Evolutionary conservation across 2,329 filamentous ascomycete genomes (phyloP).

Genomic region (Diaporthe vexans): DNA sequence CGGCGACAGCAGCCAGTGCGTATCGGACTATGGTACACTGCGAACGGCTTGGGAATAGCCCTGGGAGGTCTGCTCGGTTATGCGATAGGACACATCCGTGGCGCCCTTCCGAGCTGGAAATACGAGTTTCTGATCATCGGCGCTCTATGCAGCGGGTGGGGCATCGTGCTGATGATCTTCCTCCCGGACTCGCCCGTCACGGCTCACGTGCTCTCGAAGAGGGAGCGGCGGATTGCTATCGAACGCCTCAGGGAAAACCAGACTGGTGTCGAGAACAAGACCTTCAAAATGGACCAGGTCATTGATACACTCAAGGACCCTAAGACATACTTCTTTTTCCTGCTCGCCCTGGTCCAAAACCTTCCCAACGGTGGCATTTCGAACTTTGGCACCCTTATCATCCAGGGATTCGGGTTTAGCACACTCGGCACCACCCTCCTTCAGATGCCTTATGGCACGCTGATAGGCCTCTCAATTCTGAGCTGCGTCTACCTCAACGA

Average conservation of each 20-base stretch:
- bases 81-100: slow-evolving; percentile 52
- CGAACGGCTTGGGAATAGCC: slow-evolving; percentile 42
- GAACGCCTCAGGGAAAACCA: slow-evolving; percentile 51
- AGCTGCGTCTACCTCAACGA: slow-evolving; percentile 43
- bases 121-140: slow-evolving; percentile 56
- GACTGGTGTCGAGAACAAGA: slow-evolving; percentile 53
- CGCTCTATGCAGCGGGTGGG: slow-evolving; percentile 50
- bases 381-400: slow-evolving; percentile 64
- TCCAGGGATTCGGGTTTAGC: slow-evolving; percentile 65
- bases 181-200: slow-evolving; percentile 47
- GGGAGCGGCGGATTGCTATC: slow-evolving; percentile 50
- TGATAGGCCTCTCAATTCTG: slow-evolving; percentile 49
- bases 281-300: slow-evolving; percentile 49
- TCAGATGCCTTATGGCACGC: slow-evolving; percentile 47
- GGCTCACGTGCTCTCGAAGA: slow-evolving; percentile 43
- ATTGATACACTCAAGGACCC: slow-evolving; percentile 51
- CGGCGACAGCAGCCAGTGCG: slow-evolving; percentile 39
- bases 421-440: slow-evolving; percentile 57
- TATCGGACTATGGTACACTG: slow-evolving; percentile 41
- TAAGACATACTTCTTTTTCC: slow-evolving; percentile 48
- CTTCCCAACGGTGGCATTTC: slow-evolving; percentile 49
- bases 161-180: slow-evolving; percentile 42
- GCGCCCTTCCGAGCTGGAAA: slow-evolving; percentile 47
- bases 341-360: slow-evolving; percentile 42
- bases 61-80: slow-evolving; percentile 51